Evolutionary conservation across 495 filamentous ascomycete species (phyloP).

Genomic region (Cetradonia linearis): DNA sequence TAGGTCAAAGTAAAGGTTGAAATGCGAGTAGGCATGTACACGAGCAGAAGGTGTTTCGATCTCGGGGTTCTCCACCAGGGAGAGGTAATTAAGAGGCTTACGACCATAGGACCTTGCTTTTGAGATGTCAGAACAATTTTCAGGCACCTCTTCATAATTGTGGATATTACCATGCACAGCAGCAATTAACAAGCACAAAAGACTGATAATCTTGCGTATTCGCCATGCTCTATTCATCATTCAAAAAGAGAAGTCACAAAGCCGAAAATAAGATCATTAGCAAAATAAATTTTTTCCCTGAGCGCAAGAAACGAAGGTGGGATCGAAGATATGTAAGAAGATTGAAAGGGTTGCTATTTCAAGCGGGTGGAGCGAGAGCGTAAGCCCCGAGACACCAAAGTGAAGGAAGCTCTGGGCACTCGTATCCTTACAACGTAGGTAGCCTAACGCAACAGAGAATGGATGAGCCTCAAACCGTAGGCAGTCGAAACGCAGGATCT

Average conservation of each 20-base stretch:
- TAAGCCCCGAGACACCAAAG: neutral
- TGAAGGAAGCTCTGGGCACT: neutral
- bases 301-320: neutral
- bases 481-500: neutral
- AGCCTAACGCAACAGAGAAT: slow-evolving; percentile 2
- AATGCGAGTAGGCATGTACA: slow-evolving; percentile 66
- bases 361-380: neutral
- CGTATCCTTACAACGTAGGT: neutral
- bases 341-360: neutral
- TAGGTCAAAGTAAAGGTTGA: slow-evolving; percentile 72
- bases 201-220: slow-evolving; percentile 15
- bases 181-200: slow-evolving; percentile 19
- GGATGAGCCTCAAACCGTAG: neutral
- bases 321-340: neutral
- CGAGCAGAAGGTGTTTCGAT: slow-evolving; percentile 72
- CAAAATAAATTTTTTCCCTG: neutral
- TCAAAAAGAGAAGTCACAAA: slow-evolving; percentile 1
- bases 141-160: neutral
- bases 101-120: slow-evolving; percentile 37
- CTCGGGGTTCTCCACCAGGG: slow-evolving; percentile 59
- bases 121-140: slow-evolving; percentile 14
- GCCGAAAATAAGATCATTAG: neutral
- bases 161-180: slow-evolving; percentile 21
- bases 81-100: slow-evolving; percentile 65
- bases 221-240: slow-evolving; percentile 24